A percentile compares a stretch with the other conserved stretches of the same genome.
These are phyloP conservation scores for Neurospora sp. DNA, from an alignment of 495 filamentous ascomycete genomes.

Conservation along the genomic window DNA sequence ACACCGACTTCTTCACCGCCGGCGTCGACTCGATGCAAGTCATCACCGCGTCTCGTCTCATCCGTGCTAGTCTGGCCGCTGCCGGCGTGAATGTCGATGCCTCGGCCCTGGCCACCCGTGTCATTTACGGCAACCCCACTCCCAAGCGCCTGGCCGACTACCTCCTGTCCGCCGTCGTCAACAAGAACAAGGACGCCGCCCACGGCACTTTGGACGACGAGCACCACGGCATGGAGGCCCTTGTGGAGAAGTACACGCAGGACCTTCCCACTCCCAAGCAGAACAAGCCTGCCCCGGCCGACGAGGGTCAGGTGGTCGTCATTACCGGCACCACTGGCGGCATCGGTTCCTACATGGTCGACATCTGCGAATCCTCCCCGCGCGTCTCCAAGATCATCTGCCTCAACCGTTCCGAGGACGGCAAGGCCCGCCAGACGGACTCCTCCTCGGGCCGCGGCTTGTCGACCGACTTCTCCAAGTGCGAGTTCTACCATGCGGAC, in stretches of 20 bases:
- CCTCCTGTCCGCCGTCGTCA: conserved; percentile 11
- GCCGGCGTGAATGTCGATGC: conserved; percentile 19
- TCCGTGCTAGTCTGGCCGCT: conserved; percentile 22
- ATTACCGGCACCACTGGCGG: conserved; percentile 51
- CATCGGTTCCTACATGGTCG: conserved; percentile 48
- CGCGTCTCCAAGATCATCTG: conserved; percentile 41
- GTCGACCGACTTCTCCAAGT: conserved; percentile 24
- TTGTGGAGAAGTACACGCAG: conserved; percentile 30
- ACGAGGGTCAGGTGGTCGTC: conserved; percentile 35
- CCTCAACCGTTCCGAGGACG: conserved; percentile 41
- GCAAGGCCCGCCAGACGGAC: conserved; percentile 21
- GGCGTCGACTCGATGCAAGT: conserved; percentile 47
- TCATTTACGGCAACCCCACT: conserved; percentile 32
- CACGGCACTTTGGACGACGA: conserved; percentile 12
- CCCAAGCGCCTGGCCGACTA: conserved; percentile 23
- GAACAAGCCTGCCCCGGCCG: conserved; percentile 22
- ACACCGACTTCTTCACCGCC: conserved; percentile 33
- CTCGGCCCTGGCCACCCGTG: conserved; percentile 22
- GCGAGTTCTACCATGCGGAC: conserved; percentile 41
- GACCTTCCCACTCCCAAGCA: conserved; percentile 16
- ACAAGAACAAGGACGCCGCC: conserved; percentile 7
- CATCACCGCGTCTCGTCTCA: conserved; percentile 26
- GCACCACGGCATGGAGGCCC: conserved; percentile 20
- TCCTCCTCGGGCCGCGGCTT: conserved; percentile 26
- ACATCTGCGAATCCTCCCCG: conserved; percentile 26